Percentiles rank a stretch among this genome's conserved stretches.
These are phyloP conservation scores for Alternaria longipes DNA, from an alignment of 2,329 filamentous ascomycete genomes.

Conservation along the genomic window DNA sequence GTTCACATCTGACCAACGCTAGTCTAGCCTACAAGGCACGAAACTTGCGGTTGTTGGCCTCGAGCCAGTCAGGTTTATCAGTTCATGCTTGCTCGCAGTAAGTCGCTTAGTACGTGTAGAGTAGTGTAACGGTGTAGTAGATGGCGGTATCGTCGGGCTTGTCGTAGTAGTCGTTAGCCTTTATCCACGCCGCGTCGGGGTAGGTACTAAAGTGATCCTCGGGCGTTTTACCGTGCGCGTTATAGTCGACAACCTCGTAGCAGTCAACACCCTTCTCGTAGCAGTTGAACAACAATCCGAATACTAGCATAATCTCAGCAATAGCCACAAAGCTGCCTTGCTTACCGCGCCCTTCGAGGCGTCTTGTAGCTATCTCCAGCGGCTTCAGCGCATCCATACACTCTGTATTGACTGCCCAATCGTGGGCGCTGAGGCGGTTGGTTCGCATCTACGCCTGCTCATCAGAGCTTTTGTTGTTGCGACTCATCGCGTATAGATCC, in stretches of 20 bases:
- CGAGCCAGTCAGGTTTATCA: too few relatives aligned
- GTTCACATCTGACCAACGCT: too few relatives aligned
- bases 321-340: not conserved
- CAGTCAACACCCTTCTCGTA: not conserved
- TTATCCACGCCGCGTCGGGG: constrained; percentile 5
- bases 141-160: not conserved
- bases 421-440: not conserved
- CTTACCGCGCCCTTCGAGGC: too few relatives aligned
- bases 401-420: constrained; percentile 1
- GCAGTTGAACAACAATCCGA: not conserved
- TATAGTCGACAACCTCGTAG: not conserved
- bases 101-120: constrained; percentile 1
- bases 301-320: constrained; percentile 8
- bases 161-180: constrained; percentile 9
- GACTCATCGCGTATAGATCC: not conserved
- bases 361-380: too few relatives aligned
- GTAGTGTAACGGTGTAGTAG: not conserved
- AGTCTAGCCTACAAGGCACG: too few relatives aligned
- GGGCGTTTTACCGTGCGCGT: not conserved
- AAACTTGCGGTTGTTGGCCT: too few relatives aligned
- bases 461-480: not conserved
- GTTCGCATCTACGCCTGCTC: not conserved
- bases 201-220: constrained; percentile 15
- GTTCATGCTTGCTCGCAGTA: not conserved
- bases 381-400: not conserved